Base-by-base conservation (phyloP, 2,329 filamentous ascomycete species). In the Xenoacremonium recifei region DNA sequence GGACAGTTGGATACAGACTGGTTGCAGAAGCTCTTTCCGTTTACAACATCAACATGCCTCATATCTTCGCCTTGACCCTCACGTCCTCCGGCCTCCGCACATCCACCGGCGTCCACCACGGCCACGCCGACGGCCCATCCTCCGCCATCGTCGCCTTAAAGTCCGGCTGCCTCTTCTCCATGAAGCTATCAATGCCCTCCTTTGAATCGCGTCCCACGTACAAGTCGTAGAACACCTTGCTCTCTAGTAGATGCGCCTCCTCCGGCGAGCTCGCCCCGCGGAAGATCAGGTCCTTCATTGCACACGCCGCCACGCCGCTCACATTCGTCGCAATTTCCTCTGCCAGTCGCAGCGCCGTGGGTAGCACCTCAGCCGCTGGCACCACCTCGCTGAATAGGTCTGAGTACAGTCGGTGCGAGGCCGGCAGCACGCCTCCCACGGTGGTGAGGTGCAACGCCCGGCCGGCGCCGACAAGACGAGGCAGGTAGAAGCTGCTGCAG, bases 201-300 rank as follows among this genome's bases (percentile, higher is more conserved):
- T 73, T 74, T 39, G 84, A 79, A 54, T 89, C 85, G 17, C 49
- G 47, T 9, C 64, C 77, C 9, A 65, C 67, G 61, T 82, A 82
- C 44, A 85, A 45, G 50, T 83, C 79, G 55, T 75, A 77, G 42
- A 86, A 70, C n/a, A 87, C 62, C 47, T 70, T 73, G 50, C 76
- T 81, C 65, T 91, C 86, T 21, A 90, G 65, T 49, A 89, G 62
- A 68, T 89, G 85, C 40, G 85, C 79, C 37, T 73, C 83, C 66
- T 91, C 87, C 0, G 85, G 77, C 17, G 73, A 79, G 15, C 66
- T 70, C 0, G 73, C 69, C 25, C 74, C 73, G 21, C 79, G 67
- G 53, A 76, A 88, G 70, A 90, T 82, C 69, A 91, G 63, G 55
- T 89, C 85, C 57, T 79, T 77, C 77, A 87, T 89, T 42, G 89